These are phyloP conservation scores for Mastigamoeba balamuthi DNA, from an alignment of 78 protist genomes.

Conservation along the genomic window DNA sequence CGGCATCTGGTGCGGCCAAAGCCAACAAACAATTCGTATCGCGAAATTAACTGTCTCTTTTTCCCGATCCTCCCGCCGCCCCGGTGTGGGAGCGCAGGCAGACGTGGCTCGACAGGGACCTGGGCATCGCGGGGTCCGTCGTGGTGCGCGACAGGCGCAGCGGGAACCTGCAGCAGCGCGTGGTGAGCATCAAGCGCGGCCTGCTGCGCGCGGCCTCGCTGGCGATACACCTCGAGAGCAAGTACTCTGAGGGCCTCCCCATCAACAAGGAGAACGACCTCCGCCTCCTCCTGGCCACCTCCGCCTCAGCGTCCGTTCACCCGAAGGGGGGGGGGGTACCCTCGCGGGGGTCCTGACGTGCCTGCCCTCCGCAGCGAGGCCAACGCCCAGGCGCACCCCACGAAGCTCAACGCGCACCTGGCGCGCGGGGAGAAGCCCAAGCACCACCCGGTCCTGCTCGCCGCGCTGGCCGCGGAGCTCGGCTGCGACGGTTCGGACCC, in stretches of 20 bases:
- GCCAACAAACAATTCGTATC: too few relatives aligned
- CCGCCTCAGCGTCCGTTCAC: not conserved
- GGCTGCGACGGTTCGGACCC: constrained; percentile 10
- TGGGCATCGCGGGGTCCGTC: constrained; percentile 82
- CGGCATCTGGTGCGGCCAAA: constrained; percentile 91
- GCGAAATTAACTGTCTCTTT: too few relatives aligned
- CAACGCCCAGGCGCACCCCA: not conserved
- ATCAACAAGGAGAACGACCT: constrained; percentile 80
- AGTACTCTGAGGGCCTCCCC: constrained; percentile 58
- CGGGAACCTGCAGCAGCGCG: not conserved
- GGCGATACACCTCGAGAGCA: constrained; percentile 82
- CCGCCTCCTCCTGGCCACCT: constrained; percentile 57
- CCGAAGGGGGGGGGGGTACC: not conserved
- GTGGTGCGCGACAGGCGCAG: constrained; percentile 39
- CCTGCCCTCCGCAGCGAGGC: not conserved
- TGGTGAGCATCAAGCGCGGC: not conserved
- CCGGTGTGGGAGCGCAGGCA: too few relatives aligned
- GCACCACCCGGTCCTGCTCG: constrained; percentile 50
- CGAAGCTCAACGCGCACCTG: not conserved
- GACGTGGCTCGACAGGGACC: constrained; percentile 94
- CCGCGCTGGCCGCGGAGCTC: constrained; percentile 40
- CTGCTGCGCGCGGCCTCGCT: constrained; percentile 75
- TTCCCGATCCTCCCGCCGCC: too few relatives aligned
- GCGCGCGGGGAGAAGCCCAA: too few relatives aligned
- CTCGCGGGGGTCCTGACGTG: not conserved